Evolutionary conservation across 768 basidiomycete genomes (phyloP).

Genomic region (Xerocomus brunneocitrinus): DNA sequence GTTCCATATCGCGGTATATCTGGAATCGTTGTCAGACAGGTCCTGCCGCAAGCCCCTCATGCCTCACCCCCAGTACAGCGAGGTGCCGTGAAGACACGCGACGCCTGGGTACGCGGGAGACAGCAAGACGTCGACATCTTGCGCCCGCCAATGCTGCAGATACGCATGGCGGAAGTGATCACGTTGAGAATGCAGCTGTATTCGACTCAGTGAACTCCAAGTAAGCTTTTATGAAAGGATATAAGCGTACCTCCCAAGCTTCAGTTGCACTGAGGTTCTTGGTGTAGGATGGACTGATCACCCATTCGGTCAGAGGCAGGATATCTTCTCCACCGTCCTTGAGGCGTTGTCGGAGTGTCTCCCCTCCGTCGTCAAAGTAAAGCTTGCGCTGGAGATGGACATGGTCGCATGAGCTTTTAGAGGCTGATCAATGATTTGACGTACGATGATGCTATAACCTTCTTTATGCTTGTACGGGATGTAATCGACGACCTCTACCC

Average conservation of each 20-base stretch:
- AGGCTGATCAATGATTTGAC: background rate
- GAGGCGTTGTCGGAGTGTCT: slow-evolving; percentile 18
- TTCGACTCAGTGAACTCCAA: slow-evolving; percentile 4
- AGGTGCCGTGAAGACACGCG: slow-evolving; percentile 36
- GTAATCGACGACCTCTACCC: slow-evolving; percentile 36
- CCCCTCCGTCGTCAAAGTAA: slow-evolving; percentile 39
- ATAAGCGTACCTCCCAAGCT: slow-evolving; percentile 27
- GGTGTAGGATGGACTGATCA: slow-evolving; percentile 24
- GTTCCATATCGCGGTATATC: slow-evolving; percentile 42
- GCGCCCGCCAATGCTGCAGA: slow-evolving; percentile 35
- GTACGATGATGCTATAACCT: slow-evolving; percentile 30
- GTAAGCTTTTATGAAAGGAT: background rate
- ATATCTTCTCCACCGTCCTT: slow-evolving; percentile 33
- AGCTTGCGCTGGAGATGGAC: slow-evolving; percentile 27
- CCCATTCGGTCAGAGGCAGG: slow-evolving; percentile 36
- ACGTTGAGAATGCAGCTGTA: slow-evolving; percentile 28
- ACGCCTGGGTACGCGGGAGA: slow-evolving; percentile 34
- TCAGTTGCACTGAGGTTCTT: slow-evolving; percentile 22
- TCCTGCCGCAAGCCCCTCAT: background rate
- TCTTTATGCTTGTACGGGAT: slow-evolving; percentile 33
- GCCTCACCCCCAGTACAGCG: slow-evolving; percentile 32
- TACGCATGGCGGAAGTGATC: slow-evolving; percentile 34
- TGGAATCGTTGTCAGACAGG: slow-evolving; percentile 1
- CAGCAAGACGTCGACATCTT: slow-evolving; percentile 38
- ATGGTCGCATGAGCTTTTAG: background rate